Conservation (phyloP, 2,329 filamentous ascomycete genomes). For the Aureobasidium pullulans region DNA sequence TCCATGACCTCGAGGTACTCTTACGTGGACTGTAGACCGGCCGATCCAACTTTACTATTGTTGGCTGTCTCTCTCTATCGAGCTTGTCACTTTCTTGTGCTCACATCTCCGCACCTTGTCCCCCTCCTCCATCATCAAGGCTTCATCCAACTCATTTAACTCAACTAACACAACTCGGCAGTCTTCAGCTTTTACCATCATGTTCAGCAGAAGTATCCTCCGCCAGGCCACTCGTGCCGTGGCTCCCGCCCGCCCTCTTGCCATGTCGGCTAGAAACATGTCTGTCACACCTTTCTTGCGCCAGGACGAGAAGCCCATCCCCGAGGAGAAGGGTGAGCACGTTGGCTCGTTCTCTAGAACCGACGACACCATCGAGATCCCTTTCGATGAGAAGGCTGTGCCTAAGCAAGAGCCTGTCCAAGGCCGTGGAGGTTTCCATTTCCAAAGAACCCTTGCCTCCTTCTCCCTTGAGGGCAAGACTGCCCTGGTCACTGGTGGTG, state of each 20-base stretch:
- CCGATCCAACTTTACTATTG: too few species aligned
- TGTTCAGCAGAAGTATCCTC: slow-evolving; percentile 27
- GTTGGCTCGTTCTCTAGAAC: slow-evolving; percentile 71
- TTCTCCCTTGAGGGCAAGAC: slow-evolving; percentile 84
- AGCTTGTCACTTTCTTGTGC: neutral
- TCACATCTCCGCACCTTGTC: neutral
- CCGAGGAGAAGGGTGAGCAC: slow-evolving; percentile 30
- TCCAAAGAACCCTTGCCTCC: slow-evolving; percentile 74
- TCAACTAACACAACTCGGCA: neutral
- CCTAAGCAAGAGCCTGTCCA: slow-evolving; percentile 63
- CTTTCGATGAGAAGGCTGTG: slow-evolving; percentile 72
- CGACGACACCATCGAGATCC: slow-evolving; percentile 67
- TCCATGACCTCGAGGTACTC: neutral
- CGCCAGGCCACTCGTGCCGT: slow-evolving; percentile 26
- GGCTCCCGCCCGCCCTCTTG: slow-evolving; percentile 15
- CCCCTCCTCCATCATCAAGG: neutral
- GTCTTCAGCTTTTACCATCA: slow-evolving; percentile 9
- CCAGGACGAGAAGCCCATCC: slow-evolving; percentile 19
- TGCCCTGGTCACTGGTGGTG: slow-evolving; percentile 82
- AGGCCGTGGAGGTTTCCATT: slow-evolving; percentile 71
- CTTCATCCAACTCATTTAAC: too few species aligned
- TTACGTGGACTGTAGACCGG: neutral
- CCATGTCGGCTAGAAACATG: slow-evolving; percentile 7
- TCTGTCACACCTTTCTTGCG: slow-evolving; percentile 4
- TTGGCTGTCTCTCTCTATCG: neutral